These are phyloP conservation scores for Calonectria montana DNA, from an alignment of 2,329 filamentous ascomycete species.

Conservation along the genomic window DNA sequence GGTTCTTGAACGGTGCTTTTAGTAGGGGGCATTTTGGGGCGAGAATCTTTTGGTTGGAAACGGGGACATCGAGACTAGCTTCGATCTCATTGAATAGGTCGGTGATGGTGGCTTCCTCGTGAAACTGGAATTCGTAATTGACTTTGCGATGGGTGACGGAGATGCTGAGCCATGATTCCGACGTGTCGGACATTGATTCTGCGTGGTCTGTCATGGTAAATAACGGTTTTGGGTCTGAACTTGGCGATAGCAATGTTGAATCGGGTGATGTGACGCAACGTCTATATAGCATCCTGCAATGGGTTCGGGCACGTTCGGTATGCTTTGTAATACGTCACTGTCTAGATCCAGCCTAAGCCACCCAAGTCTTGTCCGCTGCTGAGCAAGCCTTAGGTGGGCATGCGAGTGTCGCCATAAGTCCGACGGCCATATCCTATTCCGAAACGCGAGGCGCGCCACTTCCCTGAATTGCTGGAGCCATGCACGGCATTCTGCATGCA, in stretches of 20 bases:
- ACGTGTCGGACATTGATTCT: slow-evolving; percentile 32
- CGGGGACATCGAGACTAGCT: slow-evolving; percentile 67
- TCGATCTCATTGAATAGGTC: slow-evolving; percentile 72
- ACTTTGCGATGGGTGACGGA: slow-evolving; percentile 59
- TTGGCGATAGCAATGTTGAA: background rate
- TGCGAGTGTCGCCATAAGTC: background rate
- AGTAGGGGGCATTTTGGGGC: slow-evolving; percentile 73
- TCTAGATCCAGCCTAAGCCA: slow-evolving; percentile 21
- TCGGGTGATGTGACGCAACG: slow-evolving; percentile 19
- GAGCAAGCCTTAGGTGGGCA: background rate
- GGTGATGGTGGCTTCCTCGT: slow-evolving; percentile 58
- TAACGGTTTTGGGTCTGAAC: background rate
- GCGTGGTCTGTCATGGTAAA: slow-evolving; percentile 29
- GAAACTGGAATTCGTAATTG: slow-evolving; percentile 57
- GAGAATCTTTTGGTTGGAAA: slow-evolving; percentile 75
- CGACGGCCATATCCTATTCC: background rate
- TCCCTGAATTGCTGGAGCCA: background rate
- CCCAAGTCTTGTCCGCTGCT: background rate
- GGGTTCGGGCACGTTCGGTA: slow-evolving; percentile 43
- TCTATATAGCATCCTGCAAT: slow-evolving; percentile 14
- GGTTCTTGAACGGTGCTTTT: slow-evolving; percentile 72
- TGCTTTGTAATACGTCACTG: slow-evolving; percentile 58
- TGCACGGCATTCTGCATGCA: slow-evolving; percentile 4
- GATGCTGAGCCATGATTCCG: slow-evolving; percentile 53
- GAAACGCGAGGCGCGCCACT: background rate